Evolutionary conservation across 2,329 filamentous ascomycete genomes (phyloP), one percentile per base, ranked within the genome.

Genomic region (Pseudocercospora eumusae): DNA sequence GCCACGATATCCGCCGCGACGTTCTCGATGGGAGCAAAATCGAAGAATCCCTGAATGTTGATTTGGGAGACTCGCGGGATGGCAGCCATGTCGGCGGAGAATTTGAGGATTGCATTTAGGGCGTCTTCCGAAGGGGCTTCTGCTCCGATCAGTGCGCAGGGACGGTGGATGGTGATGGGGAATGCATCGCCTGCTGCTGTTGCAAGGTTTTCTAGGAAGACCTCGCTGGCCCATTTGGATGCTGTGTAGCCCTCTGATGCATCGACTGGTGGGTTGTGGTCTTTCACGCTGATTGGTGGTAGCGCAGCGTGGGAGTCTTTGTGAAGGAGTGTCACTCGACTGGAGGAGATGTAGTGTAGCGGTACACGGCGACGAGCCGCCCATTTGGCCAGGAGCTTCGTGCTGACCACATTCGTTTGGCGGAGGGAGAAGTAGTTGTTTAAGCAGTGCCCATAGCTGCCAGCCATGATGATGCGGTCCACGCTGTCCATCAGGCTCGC

Each of bases 401-500:
- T 67, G 42, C 65, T 57, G 23, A 54, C 28, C 15, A 75, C 65
- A 61, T 74, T 75, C 31, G 61, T 57, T 18, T 61, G 62, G 2
- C 68, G 68, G 3, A 74, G 62, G 1, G 64, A 64, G n/a, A 66
- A n/a, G 61, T 73, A 74, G 27, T 61, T 64, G 60, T 73, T 67
- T 59, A 73, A 62, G 63, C 69, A 72, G 40, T 67, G 67, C 0
- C 66, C 69, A 33, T 66, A 60, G 25, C 61, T 66, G 9, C 65
- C 72, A 36, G 63, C 64, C 52, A 71, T 66, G 31, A 74, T 59
- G 59, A 74, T 68, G 27, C 60, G 68, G 64, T 82, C 75, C 1
- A 72, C 75, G 3, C 67, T 50, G 3, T 52, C 25, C n/a, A 70
- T 69, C 1, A 84, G 65, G 0, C 25, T 25, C 2, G 55, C 15